Evolutionary conservation across 2,329 filamentous ascomycete species (phyloP).

Genomic region (Thelonectria rubi): DNA sequence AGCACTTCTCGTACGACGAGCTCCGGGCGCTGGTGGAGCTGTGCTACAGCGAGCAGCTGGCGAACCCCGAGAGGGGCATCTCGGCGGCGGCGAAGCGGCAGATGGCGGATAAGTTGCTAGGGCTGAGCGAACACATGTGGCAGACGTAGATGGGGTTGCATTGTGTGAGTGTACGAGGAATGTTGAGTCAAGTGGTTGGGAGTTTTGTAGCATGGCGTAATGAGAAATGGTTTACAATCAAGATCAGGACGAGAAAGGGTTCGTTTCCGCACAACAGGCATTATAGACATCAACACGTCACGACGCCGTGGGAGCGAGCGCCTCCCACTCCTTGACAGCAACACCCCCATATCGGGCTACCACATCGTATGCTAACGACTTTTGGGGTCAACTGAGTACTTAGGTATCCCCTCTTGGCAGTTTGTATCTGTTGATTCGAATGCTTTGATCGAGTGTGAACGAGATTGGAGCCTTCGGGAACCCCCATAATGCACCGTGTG

Average conservation of each 20-base stretch:
- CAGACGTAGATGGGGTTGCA: conserved; percentile 49
- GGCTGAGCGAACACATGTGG: conserved; percentile 78
- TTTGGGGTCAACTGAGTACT: neutral
- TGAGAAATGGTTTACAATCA: conserved; percentile 7
- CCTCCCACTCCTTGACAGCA: conserved; percentile 18
- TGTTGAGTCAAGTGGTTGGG: conserved; percentile 14
- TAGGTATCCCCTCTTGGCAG: neutral
- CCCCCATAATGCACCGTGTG: conserved; percentile 11
- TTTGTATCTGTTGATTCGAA: neutral
- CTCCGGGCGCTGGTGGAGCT: conserved; percentile 72
- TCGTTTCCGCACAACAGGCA: neutral
- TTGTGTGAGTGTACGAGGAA: conserved; percentile 25
- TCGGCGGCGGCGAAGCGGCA: conserved; percentile 72
- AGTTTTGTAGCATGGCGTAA: conserved; percentile 19
- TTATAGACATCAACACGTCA: neutral
- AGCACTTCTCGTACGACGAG: conserved; percentile 71
- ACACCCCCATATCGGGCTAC: conserved; percentile 4
- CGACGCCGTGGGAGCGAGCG: conserved; percentile 2
- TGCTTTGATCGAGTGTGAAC: neutral
- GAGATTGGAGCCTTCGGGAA: conserved; percentile 14
- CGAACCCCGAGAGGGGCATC: conserved; percentile 73
- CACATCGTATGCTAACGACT: neutral
- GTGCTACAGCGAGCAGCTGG: conserved; percentile 73
- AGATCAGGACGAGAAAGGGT: neutral
- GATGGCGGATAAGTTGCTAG: conserved; percentile 75